Percentiles rank a stretch among this genome's conserved stretches.
phyloP scores from a whole-genome alignment of 169 alveolate species.

The Plasmodium vinckei region DNA sequence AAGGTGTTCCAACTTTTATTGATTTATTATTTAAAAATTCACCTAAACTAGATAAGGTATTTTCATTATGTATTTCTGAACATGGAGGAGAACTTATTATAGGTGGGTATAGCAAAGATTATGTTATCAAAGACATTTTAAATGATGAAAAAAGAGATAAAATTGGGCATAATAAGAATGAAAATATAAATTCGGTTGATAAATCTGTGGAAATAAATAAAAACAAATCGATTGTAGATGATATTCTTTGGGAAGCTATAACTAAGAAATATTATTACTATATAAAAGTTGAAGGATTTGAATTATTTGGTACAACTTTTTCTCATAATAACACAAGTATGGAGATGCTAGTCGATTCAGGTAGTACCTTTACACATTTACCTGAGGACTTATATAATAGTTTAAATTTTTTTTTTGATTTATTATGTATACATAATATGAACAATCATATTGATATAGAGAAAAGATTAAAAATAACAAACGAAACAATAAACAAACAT shows the following conservation, averaged over 20 bases:
- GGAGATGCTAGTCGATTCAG: conserved; percentile 59
- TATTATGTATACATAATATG: conserved; percentile 56
- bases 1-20: conserved; percentile 67
- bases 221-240: background rate
- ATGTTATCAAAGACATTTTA: background rate
- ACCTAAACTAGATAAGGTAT: conserved; percentile 23
- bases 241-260: conserved; percentile 37
- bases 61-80: conserved; percentile 81
- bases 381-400: conserved; percentile 52
- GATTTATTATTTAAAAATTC: conserved; percentile 28
- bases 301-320: conserved; percentile 27
- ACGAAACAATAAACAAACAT: conserved; percentile 22
- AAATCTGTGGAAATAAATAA: background rate
- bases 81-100: conserved; percentile 80
- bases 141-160: background rate
- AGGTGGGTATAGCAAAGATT: conserved; percentile 78
- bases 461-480: conserved; percentile 25
- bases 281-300: conserved; percentile 29
- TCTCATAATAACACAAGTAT: conserved; percentile 2
- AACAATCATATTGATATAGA: conserved; percentile 46
- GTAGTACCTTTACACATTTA: conserved; percentile 68
- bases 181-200: background rate
- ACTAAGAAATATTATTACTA: conserved; percentile 64
- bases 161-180: no score
- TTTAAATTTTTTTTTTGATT: conserved; percentile 40